A percentile compares a stretch with the other conserved stretches of the same genome.
phyloP scores from a whole-genome alignment of 2,329 filamentous ascomycete species.

The Cryphonectria nitschkei region DNA sequence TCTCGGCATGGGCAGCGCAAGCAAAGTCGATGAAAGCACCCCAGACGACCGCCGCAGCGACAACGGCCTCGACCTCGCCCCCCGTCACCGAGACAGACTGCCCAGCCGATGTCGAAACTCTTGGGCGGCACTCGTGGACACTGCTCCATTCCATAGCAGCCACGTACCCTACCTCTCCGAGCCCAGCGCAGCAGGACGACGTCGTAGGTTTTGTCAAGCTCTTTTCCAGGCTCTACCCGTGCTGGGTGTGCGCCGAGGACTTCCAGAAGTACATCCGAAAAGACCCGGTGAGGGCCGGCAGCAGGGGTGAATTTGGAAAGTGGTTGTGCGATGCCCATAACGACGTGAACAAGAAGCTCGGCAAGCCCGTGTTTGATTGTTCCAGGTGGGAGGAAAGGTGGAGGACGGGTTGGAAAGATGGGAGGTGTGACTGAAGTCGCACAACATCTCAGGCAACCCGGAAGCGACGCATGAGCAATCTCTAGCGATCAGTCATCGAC shows the following conservation, averaged over 20 bases:
- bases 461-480: background rate
- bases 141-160: constrained; percentile 91
- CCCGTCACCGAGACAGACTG: constrained; percentile 63
- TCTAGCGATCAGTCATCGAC: background rate
- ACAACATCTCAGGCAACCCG: background rate
- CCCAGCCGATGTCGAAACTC: constrained; percentile 84
- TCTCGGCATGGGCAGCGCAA: constrained; percentile 63
- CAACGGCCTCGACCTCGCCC: constrained; percentile 38
- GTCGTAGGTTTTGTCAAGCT: constrained; percentile 76
- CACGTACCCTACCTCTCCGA: constrained; percentile 75
- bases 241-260: constrained; percentile 93
- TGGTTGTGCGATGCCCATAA: constrained; percentile 90
- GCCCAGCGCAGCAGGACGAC: constrained; percentile 71
- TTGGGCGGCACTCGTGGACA: constrained; percentile 91
- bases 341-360: constrained; percentile 85
- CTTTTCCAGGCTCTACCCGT: constrained; percentile 89
- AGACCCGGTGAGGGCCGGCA: constrained; percentile 65
- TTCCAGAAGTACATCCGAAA: constrained; percentile 80
- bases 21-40: constrained; percentile 48
- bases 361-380: constrained; percentile 92
- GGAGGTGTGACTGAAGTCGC: constrained; percentile 57
- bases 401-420: constrained; percentile 84
- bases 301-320: constrained; percentile 71
- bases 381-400: constrained; percentile 89
- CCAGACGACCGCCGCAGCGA: constrained; percentile 38